These are phyloP conservation scores for Trichoderma cornu-damae DNA, from an alignment of 2,329 filamentous ascomycete species.

Conservation along the genomic window DNA sequence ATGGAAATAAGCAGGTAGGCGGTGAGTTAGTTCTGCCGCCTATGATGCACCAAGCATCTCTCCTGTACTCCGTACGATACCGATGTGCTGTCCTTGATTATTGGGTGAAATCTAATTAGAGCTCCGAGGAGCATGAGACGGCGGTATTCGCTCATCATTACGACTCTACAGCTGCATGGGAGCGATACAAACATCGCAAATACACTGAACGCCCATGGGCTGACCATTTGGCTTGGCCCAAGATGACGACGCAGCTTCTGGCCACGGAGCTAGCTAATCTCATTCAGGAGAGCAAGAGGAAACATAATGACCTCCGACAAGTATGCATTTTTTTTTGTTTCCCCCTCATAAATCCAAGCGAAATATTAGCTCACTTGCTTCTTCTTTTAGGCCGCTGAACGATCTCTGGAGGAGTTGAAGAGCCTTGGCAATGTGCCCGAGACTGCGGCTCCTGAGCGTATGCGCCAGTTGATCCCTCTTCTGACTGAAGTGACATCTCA, in stretches of 20 bases:
- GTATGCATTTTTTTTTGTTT: conserved; percentile 39
- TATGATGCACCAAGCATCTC: conserved; percentile 5
- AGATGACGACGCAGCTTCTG: conserved; percentile 88
- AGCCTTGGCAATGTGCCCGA: conserved; percentile 33
- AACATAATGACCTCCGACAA: conserved; percentile 83
- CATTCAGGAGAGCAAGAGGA: conserved; percentile 92
- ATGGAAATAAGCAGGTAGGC: background rate
- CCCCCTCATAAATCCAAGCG: too few relatives aligned
- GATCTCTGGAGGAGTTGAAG: conserved; percentile 85
- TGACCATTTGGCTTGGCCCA: conserved; percentile 31
- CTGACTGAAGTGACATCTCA: conserved; percentile 6
- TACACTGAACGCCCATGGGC: conserved; percentile 24
- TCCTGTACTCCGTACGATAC: background rate
- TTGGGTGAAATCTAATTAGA: background rate
- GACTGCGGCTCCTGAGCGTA: conserved; percentile 37
- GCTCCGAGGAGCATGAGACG: background rate
- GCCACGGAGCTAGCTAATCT: conserved; percentile 83
- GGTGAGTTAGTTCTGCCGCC: conserved; percentile 13
- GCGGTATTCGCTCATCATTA: background rate
- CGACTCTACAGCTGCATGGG: conserved; percentile 27
- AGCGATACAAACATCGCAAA: conserved; percentile 22
- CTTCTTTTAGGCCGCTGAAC: conserved; percentile 72
- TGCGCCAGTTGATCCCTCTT: conserved; percentile 19
- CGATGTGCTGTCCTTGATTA: conserved; percentile 3
- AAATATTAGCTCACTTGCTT: background rate